Conservation (phyloP, 1,284 basidiomycete species). For the Vanrija sp. region DNA sequence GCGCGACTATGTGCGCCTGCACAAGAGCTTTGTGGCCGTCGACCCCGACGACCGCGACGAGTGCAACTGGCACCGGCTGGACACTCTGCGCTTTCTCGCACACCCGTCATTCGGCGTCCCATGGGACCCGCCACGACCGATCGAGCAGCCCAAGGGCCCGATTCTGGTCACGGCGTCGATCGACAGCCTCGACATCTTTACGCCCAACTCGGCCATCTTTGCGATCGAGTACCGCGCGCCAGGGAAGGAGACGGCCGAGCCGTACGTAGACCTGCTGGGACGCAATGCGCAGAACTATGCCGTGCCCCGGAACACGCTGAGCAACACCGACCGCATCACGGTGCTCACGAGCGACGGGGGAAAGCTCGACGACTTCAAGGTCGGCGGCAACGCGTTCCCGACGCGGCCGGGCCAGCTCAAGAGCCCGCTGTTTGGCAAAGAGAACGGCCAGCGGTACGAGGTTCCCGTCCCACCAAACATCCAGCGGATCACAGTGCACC, state of each 20-base stretch:
- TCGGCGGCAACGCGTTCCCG: slow-evolving; percentile 61
- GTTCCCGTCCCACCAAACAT: slow-evolving; percentile 3
- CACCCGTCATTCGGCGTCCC: slow-evolving; percentile 2
- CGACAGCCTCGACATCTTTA: slow-evolving; percentile 1
- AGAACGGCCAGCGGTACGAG: not conserved
- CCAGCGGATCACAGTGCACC: slow-evolving; percentile 1
- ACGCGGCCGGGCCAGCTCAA: not conserved
- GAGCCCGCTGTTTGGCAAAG: not conserved
- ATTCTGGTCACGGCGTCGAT: slow-evolving; percentile 6
- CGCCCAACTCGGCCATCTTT: not conserved
- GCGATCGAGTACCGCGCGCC: slow-evolving; percentile 9
- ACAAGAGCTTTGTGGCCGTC: slow-evolving; percentile 10
- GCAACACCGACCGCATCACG: slow-evolving; percentile 92
- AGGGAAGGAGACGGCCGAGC: slow-evolving; percentile 12
- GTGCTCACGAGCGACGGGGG: slow-evolving; percentile 99
- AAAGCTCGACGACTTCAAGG: slow-evolving; percentile 94
- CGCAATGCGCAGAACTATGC: not conserved
- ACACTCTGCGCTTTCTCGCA: slow-evolving; percentile 2
- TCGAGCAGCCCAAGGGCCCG: not conserved
- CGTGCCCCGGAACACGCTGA: not conserved
- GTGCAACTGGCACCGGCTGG: slow-evolving; percentile 9
- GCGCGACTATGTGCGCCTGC: slow-evolving; percentile 9
- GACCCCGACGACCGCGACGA: slow-evolving; percentile 6
- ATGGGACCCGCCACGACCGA: not conserved
- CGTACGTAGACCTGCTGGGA: not conserved